Evolutionary conservation across 2,329 filamentous ascomycete species (phyloP).

Genomic region (Tolypocladium paradoxum): DNA sequence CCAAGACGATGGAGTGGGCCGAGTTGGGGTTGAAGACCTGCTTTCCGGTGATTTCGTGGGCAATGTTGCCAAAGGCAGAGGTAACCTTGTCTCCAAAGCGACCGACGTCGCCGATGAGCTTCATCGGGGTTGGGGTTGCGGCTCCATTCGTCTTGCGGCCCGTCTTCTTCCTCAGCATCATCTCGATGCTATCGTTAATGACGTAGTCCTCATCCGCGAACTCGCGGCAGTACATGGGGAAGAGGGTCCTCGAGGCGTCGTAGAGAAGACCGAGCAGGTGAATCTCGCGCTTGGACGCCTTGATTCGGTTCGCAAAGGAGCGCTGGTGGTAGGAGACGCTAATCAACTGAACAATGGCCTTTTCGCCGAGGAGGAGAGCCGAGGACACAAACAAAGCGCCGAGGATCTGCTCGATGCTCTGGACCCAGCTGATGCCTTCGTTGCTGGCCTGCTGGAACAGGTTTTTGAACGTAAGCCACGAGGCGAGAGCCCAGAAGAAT

Average conservation of each 20-base stretch:
- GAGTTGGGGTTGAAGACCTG: constrained; percentile 89
- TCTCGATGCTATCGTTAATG: constrained; percentile 75
- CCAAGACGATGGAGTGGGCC: constrained; percentile 77
- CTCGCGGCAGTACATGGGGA: constrained; percentile 85
- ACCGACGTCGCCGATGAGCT: constrained; percentile 65
- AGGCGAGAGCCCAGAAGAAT: constrained; percentile 57
- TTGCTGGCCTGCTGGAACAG: constrained; percentile 28
- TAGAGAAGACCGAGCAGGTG: constrained; percentile 75
- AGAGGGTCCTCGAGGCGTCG: constrained; percentile 78
- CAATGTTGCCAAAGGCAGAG: constrained; percentile 84
- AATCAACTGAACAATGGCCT: constrained; percentile 70
- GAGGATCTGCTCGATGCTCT: constrained; percentile 53
- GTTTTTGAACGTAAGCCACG: constrained; percentile 50
- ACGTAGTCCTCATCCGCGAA: constrained; percentile 86
- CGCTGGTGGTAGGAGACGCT: constrained; percentile 78
- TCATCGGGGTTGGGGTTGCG: constrained; percentile 71
- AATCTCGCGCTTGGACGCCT: constrained; percentile 80
- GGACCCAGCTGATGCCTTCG: constrained; percentile 38
- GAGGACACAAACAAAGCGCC: constrained; percentile 57
- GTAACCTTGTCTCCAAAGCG: constrained; percentile 89
- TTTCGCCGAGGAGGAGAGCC: constrained; percentile 64
- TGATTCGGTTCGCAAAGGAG: constrained; percentile 73
- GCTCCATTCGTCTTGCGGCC: constrained; percentile 43
- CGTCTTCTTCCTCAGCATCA: constrained; percentile 49
- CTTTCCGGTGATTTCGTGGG: constrained; percentile 90